phyloP scores from a whole-genome alignment of 2,329 filamentous ascomycete species.

The Trichoderma asperellum region DNA sequence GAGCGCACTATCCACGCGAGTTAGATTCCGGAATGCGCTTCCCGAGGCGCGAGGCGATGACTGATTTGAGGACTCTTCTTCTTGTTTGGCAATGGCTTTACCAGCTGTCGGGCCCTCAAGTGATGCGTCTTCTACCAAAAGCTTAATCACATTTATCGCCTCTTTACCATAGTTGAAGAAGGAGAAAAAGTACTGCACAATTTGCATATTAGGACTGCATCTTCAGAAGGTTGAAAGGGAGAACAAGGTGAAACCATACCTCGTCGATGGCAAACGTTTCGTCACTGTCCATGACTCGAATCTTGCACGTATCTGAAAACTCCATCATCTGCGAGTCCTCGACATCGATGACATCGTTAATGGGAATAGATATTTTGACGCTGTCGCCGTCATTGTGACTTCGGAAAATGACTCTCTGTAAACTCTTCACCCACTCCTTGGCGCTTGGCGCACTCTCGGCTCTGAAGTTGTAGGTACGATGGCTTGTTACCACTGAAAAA shows the following conservation, averaged over 20 bases:
- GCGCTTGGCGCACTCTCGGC: slow-evolving; percentile 87
- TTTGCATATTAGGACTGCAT: neutral
- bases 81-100: slow-evolving; percentile 32
- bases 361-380: slow-evolving; percentile 91
- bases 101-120: slow-evolving; percentile 42
- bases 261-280: slow-evolving; percentile 96
- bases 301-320: slow-evolving; percentile 90
- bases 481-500: slow-evolving; percentile 81
- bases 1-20: slow-evolving; percentile 40
- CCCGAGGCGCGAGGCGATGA: slow-evolving; percentile 31
- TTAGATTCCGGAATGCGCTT: slow-evolving; percentile 39
- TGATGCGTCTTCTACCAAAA: slow-evolving; percentile 69
- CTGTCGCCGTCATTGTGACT: slow-evolving; percentile 96
- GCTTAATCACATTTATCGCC: slow-evolving; percentile 76
- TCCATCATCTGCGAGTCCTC: slow-evolving; percentile 90
- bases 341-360: slow-evolving; percentile 87
- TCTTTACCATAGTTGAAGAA: slow-evolving; percentile 89
- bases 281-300: slow-evolving; percentile 89
- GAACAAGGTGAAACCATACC: slow-evolving; percentile 83
- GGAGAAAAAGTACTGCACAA: slow-evolving; percentile 83
- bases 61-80: slow-evolving; percentile 30
- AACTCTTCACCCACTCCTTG: slow-evolving; percentile 92
- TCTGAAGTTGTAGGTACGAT: slow-evolving; percentile 82
- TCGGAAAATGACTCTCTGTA: slow-evolving; percentile 93
- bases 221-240: slow-evolving; percentile 41